Base-by-base conservation (phyloP, 2,329 filamentous ascomycete species). In the Aspergillus sclerotialis region DNA sequence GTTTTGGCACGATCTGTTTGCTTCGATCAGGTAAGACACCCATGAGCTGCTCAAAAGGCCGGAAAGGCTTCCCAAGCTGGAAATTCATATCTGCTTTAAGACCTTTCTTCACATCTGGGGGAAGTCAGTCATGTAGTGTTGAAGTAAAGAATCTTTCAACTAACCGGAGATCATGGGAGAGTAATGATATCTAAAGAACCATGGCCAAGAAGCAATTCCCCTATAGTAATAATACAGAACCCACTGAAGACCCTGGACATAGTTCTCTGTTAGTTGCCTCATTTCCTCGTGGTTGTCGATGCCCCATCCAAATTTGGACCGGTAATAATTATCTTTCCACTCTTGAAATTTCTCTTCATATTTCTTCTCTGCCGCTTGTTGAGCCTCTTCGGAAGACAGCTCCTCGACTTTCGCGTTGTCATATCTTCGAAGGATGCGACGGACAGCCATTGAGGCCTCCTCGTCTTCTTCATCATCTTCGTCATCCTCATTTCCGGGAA, bases 141-240 rank as follows among this genome's bases (percentile, higher is more conserved):
- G 19, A 29, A 23, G 17, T 7, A 10, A 35, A 24, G 21, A 25
- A 28, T 29, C 17, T 11, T 39, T 60, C 54, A 7, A 46, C 47
- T 43, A 64, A 82, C 80, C 80, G 45, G 87, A 93, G 37, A 95
- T 98, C 77, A 96, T 87, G 1, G 92, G 92, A 7, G 93, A 84
- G 62, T 98, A 98, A 64, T 98, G 93, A 61, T 94, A 98, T 40
- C 74, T 73, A 63, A 95, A 98, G 65, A 85, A 98, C 92, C 92
- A 98, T 10, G 92, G 88, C 92, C 92, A 98, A 9, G 90, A 96
- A 11, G 87, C 92, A 40, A 98, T 92, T 42, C 92, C 92, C 35
- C 82, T 82, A 65, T 98, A 98, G 64, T 98, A 98, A 68, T 98
- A 98, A 63, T 83, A 95, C 32, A 98, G 70, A 28, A 98, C 92